phyloP scores from a whole-genome alignment of 163 green algal genomes.

The Botryococcus braunii region DNA sequence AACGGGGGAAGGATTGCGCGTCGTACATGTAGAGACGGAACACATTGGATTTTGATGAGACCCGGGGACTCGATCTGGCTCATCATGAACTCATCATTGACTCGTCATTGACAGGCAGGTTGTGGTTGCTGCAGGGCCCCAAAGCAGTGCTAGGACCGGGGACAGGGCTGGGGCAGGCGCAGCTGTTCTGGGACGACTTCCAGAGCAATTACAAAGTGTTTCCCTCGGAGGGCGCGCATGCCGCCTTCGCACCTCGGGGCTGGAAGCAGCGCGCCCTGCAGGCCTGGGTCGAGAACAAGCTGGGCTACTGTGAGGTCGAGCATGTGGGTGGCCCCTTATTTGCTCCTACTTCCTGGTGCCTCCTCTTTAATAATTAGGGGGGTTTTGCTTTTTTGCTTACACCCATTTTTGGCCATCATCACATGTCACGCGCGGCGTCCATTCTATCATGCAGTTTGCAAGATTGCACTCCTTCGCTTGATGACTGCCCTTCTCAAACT shows the following conservation, averaged over 20 bases:
- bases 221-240: constrained; percentile 72
- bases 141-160: constrained; percentile 81
- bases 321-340: constrained; percentile 51
- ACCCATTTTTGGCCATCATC: too few relatives aligned
- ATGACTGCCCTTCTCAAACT: too few relatives aligned
- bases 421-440: too few relatives aligned
- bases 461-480: too few relatives aligned
- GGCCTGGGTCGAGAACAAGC: constrained; percentile 47
- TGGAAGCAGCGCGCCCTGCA: constrained; percentile 74
- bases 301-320: constrained; percentile 81
- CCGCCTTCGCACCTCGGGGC: constrained; percentile 76
- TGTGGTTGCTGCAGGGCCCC: constrained; percentile 56
- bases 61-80: too few relatives aligned
- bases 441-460: too few relatives aligned
- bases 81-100: background rate
- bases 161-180: constrained; percentile 81
- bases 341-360: too few relatives aligned
- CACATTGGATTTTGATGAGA: too few relatives aligned
- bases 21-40: too few relatives aligned
- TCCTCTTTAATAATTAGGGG: background rate
- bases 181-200: constrained; percentile 77
- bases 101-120: background rate
- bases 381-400: too few relatives aligned
- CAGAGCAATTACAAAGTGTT: constrained; percentile 35
- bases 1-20: too few relatives aligned